phyloP scores from a whole-genome alignment of 2,329 filamentous ascomycete genomes.

The Pseudocercospora vitis region DNA sequence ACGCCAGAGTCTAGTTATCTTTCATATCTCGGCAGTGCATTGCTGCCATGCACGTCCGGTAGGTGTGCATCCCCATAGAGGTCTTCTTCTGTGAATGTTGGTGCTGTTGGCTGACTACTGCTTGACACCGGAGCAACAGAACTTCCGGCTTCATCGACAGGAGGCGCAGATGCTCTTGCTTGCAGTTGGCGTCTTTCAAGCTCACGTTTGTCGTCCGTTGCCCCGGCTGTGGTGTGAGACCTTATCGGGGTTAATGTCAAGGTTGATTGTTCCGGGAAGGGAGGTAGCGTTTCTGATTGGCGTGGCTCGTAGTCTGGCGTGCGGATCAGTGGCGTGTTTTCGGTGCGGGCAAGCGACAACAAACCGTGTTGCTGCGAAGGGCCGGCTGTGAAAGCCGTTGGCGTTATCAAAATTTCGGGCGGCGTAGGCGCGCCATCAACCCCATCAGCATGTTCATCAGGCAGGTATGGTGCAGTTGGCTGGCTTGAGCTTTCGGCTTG shows the following conservation, averaged over 20 bases:
- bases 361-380: slow-evolving; percentile 11
- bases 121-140: slow-evolving; percentile 11
- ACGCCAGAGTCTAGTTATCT: slow-evolving; percentile 19
- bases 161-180: slow-evolving; percentile 45
- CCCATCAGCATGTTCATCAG: slow-evolving; percentile 25
- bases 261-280: slow-evolving; percentile 5
- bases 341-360: slow-evolving; percentile 14
- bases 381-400: slow-evolving; percentile 18
- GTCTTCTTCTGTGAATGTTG: slow-evolving; percentile 19
- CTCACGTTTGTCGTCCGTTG: slow-evolving; percentile 75
- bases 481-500: slow-evolving; percentile 32
- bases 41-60: slow-evolving; percentile 15
- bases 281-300: slow-evolving; percentile 6
- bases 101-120: slow-evolving; percentile 17
- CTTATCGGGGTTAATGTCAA: slow-evolving; percentile 1
- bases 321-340: slow-evolving; percentile 17
- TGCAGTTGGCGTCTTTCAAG: slow-evolving; percentile 55
- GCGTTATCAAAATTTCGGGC: slow-evolving; percentile 25
- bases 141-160: slow-evolving; percentile 13
- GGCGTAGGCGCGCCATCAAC: slow-evolving; percentile 14
- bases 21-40: slow-evolving; percentile 25
- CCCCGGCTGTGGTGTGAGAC: slow-evolving; percentile 6
- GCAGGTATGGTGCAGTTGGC: slow-evolving; percentile 38
- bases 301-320: slow-evolving; percentile 23
- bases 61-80: slow-evolving; percentile 17